Evolutionary conservation across 805 yeast species (phyloP).

Genomic region (Tanozyma kutaoensis): DNA sequence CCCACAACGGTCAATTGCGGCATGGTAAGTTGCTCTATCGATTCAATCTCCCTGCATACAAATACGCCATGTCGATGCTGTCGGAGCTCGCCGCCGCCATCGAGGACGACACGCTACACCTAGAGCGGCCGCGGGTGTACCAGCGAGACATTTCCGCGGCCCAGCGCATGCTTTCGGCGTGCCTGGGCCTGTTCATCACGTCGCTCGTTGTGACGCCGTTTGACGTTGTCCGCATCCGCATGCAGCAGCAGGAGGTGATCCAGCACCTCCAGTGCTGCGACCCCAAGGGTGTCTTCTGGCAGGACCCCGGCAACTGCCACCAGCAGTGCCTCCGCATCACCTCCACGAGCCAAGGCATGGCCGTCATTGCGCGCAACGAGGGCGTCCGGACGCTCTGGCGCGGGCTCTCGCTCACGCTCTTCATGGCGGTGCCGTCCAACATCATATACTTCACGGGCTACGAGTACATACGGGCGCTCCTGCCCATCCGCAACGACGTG

Average conservation of each 20-base stretch:
- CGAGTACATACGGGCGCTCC: conserved; percentile 69
- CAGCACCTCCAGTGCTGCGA: conserved; percentile 13
- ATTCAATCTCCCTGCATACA: no score
- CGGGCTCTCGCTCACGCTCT: conserved; percentile 67
- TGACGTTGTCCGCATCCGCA: conserved; percentile 65
- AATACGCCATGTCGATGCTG: conserved; percentile 26
- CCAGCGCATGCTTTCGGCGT: conserved; percentile 69
- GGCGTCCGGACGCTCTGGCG: conserved; percentile 77
- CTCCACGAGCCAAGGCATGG: conserved; percentile 68
- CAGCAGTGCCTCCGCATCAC: conserved; percentile 34
- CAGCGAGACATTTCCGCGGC: conserved; percentile 26
- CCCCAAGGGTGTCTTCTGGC: conserved; percentile 14
- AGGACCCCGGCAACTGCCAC: conserved; percentile 21
- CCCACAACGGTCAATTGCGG: no score
- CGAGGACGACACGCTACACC: conserved; percentile 11
- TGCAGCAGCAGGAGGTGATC: conserved; percentile 65
- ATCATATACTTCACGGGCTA: conserved; percentile 91
- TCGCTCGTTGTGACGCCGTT: conserved; percentile 68
- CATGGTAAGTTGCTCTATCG: no score
- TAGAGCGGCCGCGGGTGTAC: not conserved
- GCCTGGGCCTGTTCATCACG: conserved; percentile 61
- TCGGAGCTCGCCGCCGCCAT: conserved; percentile 27
- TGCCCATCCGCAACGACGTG: conserved; percentile 31
- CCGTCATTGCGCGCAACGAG: conserved; percentile 53
- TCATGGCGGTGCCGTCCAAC: conserved; percentile 89